Evolutionary conservation across 2,329 filamentous ascomycete genomes (phyloP).

Genomic region (Elsinoe arachidis): DNA sequence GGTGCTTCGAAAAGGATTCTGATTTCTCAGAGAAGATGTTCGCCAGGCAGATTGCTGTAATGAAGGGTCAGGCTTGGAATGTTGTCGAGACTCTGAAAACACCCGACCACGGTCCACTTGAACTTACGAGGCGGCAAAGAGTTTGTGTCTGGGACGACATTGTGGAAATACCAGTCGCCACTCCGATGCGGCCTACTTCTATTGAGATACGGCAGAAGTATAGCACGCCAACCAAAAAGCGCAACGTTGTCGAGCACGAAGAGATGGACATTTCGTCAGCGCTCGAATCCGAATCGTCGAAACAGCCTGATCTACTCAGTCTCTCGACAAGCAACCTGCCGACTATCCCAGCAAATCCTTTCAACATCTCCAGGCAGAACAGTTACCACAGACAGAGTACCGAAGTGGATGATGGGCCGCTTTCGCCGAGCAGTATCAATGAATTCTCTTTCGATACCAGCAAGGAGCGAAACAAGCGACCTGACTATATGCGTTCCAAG

Average conservation of each 20-base stretch:
- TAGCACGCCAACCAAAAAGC: slow-evolving; percentile 20
- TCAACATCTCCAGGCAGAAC: slow-evolving; percentile 40
- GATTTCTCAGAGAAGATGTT: slow-evolving; percentile 99
- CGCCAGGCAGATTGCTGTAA: slow-evolving; percentile 92
- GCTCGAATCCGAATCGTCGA: slow-evolving; percentile 47
- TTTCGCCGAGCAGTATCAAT: slow-evolving; percentile 30
- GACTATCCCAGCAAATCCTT: slow-evolving; percentile 33
- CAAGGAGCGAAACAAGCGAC: slow-evolving; percentile 18
- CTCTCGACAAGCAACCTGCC: slow-evolving; percentile 30
- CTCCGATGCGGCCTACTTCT: slow-evolving; percentile 76
- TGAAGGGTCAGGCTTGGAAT: slow-evolving; percentile 99
- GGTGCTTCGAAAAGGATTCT: slow-evolving; percentile 81
- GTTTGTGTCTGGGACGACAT: slow-evolving; percentile 98
- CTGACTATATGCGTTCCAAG: slow-evolving; percentile 18
- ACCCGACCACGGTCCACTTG: slow-evolving; percentile 81
- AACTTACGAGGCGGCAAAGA: slow-evolving; percentile 79
- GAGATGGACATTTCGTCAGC: slow-evolving; percentile 85
- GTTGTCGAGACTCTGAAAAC: slow-evolving; percentile 96
- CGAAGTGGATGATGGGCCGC: slow-evolving; percentile 19
- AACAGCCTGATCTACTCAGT: slow-evolving; percentile 59
- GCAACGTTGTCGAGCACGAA: slow-evolving; percentile 53
- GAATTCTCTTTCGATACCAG: slow-evolving; percentile 20
- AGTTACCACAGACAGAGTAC: slow-evolving; percentile 32
- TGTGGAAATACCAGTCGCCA: slow-evolving; percentile 89
- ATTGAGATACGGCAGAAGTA: slow-evolving; percentile 68